phyloP scores from a whole-genome alignment of 2,329 filamentous ascomycete genomes.

The Talaromyces albobiverticillius region DNA sequence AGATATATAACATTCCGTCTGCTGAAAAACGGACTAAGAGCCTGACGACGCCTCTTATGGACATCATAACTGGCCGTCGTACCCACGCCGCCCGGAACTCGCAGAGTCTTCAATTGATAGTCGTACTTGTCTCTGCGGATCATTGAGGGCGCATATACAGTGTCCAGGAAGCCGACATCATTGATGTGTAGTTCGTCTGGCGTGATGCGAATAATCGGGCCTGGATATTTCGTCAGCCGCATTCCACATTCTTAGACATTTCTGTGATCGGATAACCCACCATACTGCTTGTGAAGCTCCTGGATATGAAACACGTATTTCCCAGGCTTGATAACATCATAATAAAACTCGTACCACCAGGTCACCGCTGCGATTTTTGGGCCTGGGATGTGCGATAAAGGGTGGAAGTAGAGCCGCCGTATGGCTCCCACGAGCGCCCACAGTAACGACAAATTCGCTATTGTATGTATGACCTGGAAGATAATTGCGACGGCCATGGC shows the following conservation, averaged over 20 bases:
- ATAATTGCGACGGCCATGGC: not conserved
- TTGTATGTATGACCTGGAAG: constrained; percentile 3
- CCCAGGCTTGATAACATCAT: constrained; percentile 28
- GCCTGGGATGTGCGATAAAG: constrained; percentile 33
- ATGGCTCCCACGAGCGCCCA: not conserved
- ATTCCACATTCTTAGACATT: constrained; percentile 2
- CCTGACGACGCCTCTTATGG: constrained; percentile 28
- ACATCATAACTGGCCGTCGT: constrained; percentile 25
- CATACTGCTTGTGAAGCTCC: constrained; percentile 34
- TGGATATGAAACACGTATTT: constrained; percentile 33
- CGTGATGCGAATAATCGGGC: constrained; percentile 26
- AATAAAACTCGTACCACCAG: constrained; percentile 29
- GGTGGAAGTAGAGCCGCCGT: constrained; percentile 28
- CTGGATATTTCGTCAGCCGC: too few relatives aligned
- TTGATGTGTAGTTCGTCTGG: constrained; percentile 25
- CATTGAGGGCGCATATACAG: constrained; percentile 25
- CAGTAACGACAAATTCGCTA: not conserved
- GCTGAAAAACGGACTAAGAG: constrained; percentile 31
- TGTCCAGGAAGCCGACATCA: constrained; percentile 26
- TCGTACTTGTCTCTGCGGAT: constrained; percentile 25
- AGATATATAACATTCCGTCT: constrained; percentile 25
- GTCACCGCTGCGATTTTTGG: constrained; percentile 30
- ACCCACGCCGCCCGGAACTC: constrained; percentile 25
- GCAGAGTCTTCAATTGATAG: constrained; percentile 22
- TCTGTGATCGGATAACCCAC: constrained; percentile 22